Evolutionary conservation across 2,329 filamentous ascomycete species (phyloP), one percentile per base, ranked within the genome.

Genomic region (Aspergillus tanneri): DNA sequence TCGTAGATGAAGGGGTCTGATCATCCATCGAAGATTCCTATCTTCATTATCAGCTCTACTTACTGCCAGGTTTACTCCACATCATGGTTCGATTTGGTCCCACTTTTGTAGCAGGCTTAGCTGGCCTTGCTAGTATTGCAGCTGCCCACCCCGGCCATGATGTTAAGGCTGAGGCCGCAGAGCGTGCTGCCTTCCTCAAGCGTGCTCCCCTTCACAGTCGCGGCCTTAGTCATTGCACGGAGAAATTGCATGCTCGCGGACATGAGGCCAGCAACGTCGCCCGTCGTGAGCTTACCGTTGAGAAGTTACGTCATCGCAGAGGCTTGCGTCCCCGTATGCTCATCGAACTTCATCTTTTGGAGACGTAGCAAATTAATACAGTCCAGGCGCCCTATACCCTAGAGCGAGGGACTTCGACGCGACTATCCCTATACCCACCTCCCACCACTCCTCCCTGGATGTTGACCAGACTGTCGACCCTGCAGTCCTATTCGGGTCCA

Each of bases 141-240:
- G 59, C 57, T 16, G 74, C 74, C 16, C 75, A 81, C 50, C 77
- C 77, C 1, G 77, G 77, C 50, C 76, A 79, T 51, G 71, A 79
- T 43, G 51, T 76, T 30, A 64, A 65, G 35, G 66, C 76, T 8
- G 79, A 81, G 61, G 71, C 75, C 24, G 69, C 70, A 9, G 75
- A 79, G 63, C 77, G 77, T 27, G 74, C 74, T 22, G 64, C 71
- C 0, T 80, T 75, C 54, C 62, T 77, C 43, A 60, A 62, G 50
- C 65, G 64, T 28, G 58, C 62, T 23, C 70, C 73, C 54, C 59
- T 72, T 28, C 64, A 60, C 11, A 45, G 71, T 25, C 65, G 67
- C 12, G 72, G 73, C 14, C 66, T 81, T 6, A 62, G 59, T 43
- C 75, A 79, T 55, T 81, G 78, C 53, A 62, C 74, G 10, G 57